Evolutionary conservation across 2,329 filamentous ascomycete species (phyloP), one percentile per base, ranked within the genome.

Genomic region (Ophiostoma triangulosporum): DNA sequence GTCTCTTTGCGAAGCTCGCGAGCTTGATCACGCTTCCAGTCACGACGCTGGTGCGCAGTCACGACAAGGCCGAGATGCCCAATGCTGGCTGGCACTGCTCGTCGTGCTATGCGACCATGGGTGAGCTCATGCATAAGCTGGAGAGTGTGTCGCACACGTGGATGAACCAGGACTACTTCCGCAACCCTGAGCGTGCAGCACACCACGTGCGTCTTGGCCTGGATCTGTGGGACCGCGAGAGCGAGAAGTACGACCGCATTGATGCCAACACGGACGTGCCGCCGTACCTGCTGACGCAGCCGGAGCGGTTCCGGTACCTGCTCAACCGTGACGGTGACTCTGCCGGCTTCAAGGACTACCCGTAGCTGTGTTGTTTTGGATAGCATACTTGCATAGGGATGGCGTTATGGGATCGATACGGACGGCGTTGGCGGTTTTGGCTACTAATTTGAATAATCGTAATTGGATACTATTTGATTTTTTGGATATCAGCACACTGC

Each of bases 71-170:
- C 7, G 67, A 69, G 6, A 57, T 80, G 32, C 63, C 63, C 60
- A 73, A 77, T 59, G 74, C 76, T 0, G 73, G 67, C 0, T 83
- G 80, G 80, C 78, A 83, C 63, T 83, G 79, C 68, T 79, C 75
- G 50, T 76, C 70, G 53, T 83, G 80, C 65, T 81, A 81, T 62
- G 65, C 69, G 17, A 81, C 75, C 0, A 64, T 83, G 15, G 68
- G 68, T 4, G 73, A 80, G 62, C 68, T 81, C 59, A 64, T 76
- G 46, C 72, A 70, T 58, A 81, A 81, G 64, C 71, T 81, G 67
- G 66, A 69, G 9, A 73, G 71, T 54, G 80, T 80, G 63, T 78
- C 75, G 17, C 78, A 81, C 60, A 64, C 64, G 8, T 72, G 68
- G 63, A 72, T 74, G 67, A 80, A 81, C 57, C 68, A 67, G 17